Base-by-base conservation (phyloP, 352 stramenopile species). In the Globisporangium alternatum region DNA sequence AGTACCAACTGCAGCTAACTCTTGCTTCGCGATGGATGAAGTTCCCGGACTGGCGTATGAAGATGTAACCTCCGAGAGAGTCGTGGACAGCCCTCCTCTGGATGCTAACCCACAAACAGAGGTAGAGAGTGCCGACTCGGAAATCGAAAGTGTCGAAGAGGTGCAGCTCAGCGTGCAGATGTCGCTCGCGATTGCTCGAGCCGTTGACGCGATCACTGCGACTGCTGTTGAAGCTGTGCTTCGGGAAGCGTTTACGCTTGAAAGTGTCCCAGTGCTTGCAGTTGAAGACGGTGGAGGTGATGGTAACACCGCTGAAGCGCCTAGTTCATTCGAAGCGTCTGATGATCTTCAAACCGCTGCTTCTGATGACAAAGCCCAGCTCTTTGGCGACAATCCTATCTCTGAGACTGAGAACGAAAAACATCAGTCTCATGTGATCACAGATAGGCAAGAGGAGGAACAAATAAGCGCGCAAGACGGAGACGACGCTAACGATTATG, bases 121-220 rank as follows among this genome's bases (percentile, higher is more conserved):
- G 25, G 25, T 28, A 21, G 51, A 25, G 8, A 28, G 51, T n/a
- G 28, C 2, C 4, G 51, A 9, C 1, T 56, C 28, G 25, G 51
- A 33, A 28, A 13, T 6, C 17, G 21, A 57, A 10, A 13, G 12
- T 13, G 44, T 31, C 5, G 58, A 54, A 1, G 33, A 64, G 21
- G 28, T 22, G 3, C 15, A 35, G 19, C 10, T 66, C n/a, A 65
- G 45, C 57, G 57, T 56, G 5, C 47, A 51, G 9, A 58, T 73
- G 48, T 55, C 45, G 33, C 37, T 51, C 47, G 65, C 64, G 21
- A 49, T 77, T 28, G 51, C 68, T 58, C 67, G 48, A 21, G 48
- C 68, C 12, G 60, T 77, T 21, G 56, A 68, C 51, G 41, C 57
- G 7, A 75, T 77, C 59, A 73, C 68, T 30, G 62, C 61, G 19